These are phyloP conservation scores for Immersiporthe knoxdaviesiana DNA, from an alignment of 2,329 filamentous ascomycete genomes.

Conservation along the genomic window DNA sequence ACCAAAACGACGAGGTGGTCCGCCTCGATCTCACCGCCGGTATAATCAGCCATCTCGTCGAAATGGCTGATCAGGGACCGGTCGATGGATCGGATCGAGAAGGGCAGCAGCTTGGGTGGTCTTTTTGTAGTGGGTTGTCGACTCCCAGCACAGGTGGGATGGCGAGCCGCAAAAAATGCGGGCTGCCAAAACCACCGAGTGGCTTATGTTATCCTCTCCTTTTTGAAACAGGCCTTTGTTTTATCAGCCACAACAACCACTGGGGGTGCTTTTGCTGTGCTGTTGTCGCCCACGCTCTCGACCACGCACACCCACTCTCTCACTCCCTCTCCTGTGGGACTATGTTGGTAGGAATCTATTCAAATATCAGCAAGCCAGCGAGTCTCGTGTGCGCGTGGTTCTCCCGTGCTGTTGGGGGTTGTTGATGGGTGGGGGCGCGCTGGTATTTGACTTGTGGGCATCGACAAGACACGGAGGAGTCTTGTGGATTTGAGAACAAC, in stretches of 20 bases:
- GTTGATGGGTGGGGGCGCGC: too few relatives aligned
- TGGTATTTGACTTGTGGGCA: neutral
- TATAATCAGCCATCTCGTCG: constrained; percentile 47
- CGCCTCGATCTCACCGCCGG: constrained; percentile 56
- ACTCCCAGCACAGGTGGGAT: constrained; percentile 2
- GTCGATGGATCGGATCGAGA: constrained; percentile 40
- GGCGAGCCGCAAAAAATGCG: constrained; percentile 12
- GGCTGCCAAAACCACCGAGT: constrained; percentile 19
- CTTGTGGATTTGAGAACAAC: neutral
- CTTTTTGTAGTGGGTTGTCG: constrained; percentile 30
- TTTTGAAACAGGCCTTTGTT: neutral
- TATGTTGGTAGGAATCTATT: neutral
- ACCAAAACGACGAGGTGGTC: constrained; percentile 78
- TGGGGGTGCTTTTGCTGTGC: neutral
- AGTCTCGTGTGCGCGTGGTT: neutral
- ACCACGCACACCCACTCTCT: too few relatives aligned
- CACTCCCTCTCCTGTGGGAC: neutral
- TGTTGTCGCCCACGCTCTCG: neutral
- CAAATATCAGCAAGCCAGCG: neutral
- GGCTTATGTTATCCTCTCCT: constrained; percentile 1
- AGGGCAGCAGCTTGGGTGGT: constrained; percentile 29
- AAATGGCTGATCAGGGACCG: constrained; percentile 39
- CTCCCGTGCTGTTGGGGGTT: neutral
- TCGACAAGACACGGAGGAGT: neutral
- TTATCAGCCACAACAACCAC: neutral